Conservation (phyloP, 2,329 filamentous ascomycete genomes). For the Tricladium varicosporioides region DNA sequence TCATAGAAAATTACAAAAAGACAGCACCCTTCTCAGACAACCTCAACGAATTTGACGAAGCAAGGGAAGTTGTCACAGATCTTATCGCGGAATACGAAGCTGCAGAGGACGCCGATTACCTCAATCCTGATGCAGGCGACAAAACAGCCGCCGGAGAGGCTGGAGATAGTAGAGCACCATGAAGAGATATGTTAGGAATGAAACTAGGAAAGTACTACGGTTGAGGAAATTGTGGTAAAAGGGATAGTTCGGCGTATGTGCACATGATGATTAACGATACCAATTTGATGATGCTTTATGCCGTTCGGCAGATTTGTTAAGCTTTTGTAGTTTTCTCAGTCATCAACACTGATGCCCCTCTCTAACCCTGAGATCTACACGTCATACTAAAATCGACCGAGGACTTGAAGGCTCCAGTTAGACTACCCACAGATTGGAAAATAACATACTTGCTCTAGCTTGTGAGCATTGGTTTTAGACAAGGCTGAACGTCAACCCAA, state of each 20-base stretch:
- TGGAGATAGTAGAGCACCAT: constrained; percentile 29
- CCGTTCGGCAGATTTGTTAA: not conserved
- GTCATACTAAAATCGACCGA: not conserved
- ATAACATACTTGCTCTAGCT: too few relatives aligned
- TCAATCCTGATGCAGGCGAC: constrained; percentile 57
- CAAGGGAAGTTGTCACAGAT: constrained; percentile 85
- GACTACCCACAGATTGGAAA: too few relatives aligned
- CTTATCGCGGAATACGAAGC: constrained; percentile 94
- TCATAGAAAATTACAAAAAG: constrained; percentile 94
- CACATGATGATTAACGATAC: constrained; percentile 31
- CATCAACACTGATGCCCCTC: not conserved
- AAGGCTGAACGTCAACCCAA: constrained; percentile 58
- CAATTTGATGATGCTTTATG: constrained; percentile 17
- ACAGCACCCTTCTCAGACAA: constrained; percentile 91
- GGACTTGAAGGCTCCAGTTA: constrained; percentile 8
- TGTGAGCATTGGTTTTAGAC: too few relatives aligned
- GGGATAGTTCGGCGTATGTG: constrained; percentile 19
- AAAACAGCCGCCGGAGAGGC: constrained; percentile 27
- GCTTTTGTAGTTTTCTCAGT: not conserved
- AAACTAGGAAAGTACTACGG: not conserved
- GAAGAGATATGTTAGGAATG: constrained; percentile 6
- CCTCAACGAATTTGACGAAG: constrained; percentile 91
- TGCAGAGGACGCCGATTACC: constrained; percentile 85
- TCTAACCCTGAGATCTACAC: not conserved
- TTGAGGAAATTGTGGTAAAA: constrained; percentile 4